Evolutionary conservation across 495 filamentous ascomycete genomes (phyloP).

Genomic region (Daldinia bambusicola): DNA sequence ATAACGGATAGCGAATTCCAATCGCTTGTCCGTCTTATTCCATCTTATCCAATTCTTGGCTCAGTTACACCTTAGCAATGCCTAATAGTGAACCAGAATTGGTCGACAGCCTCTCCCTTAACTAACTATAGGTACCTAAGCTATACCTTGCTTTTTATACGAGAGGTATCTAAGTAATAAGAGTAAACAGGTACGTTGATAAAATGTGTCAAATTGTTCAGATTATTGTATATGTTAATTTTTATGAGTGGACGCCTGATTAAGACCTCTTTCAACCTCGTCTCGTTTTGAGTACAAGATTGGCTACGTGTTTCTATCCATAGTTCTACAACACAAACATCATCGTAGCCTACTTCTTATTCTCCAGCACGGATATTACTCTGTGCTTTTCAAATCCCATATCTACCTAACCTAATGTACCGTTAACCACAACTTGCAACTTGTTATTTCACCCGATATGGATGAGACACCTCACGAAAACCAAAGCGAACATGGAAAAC

Average conservation of each 20-base stretch:
- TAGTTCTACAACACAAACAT: not conserved
- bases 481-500: slow-evolving; percentile 41
- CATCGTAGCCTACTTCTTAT: no score
- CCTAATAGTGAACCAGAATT: not conserved
- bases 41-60: slow-evolving; percentile 5
- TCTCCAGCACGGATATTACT: not conserved
- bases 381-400: not conserved
- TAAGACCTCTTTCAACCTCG: not conserved
- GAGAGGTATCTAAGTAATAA: no score
- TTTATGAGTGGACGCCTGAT: not conserved
- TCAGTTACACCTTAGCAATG: not conserved
- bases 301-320: no score
- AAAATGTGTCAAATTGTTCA: slow-evolving; percentile 1
- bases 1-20: slow-evolving; percentile 7
- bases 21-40: not conserved
- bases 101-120: not conserved
- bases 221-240: not conserved
- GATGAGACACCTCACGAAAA: slow-evolving; percentile 30
- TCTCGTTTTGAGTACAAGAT: not conserved
- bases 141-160: no score
- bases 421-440: not conserved
- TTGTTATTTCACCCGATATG: slow-evolving; percentile 38
- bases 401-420: not conserved
- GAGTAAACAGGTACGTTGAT: not conserved
- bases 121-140: not conserved